These are phyloP conservation scores for Tylopilus subfusipes DNA, from an alignment of 768 basidiomycete genomes.

Conservation along the genomic window DNA sequence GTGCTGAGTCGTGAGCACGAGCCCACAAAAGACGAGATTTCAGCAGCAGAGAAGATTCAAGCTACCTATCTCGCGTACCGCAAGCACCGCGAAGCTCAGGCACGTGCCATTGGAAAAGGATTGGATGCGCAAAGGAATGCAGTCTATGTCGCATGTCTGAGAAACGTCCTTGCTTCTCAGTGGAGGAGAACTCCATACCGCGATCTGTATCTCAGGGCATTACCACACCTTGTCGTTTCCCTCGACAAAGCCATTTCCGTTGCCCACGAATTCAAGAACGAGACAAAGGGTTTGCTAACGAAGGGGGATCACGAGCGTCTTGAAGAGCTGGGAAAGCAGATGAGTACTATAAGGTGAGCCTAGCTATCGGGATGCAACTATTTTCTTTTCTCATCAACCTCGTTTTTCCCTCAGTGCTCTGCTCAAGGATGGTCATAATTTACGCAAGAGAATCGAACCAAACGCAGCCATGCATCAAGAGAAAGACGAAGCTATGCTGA, in stretches of 20 bases:
- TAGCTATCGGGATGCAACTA: too few relatives aligned
- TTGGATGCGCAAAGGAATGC: conserved; percentile 19
- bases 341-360: conserved; percentile 35
- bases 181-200: conserved; percentile 35
- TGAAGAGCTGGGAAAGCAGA: conserved; percentile 31
- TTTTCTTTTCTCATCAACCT: not conserved
- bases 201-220: conserved; percentile 33
- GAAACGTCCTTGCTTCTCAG: conserved; percentile 21
- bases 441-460: conserved; percentile 35
- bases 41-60: conserved; percentile 25
- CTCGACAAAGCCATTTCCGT: conserved; percentile 34
- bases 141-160: conserved; percentile 30
- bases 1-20: conserved; percentile 14
- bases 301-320: conserved; percentile 33
- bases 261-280: conserved; percentile 28
- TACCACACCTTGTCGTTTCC: conserved; percentile 42
- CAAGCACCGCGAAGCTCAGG: not conserved
- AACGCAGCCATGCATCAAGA: conserved; percentile 27
- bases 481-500: conserved; percentile 26
- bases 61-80: conserved; percentile 11
- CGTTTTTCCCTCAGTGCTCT: conserved; percentile 16
- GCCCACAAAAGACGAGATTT: conserved; percentile 26
- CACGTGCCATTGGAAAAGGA: conserved; percentile 13
- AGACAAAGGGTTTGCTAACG: conserved; percentile 29
- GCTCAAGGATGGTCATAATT: conserved; percentile 22